Conservation (phyloP, 495 filamentous ascomycete species). For the Talaromyces proteolyticus region DNA sequence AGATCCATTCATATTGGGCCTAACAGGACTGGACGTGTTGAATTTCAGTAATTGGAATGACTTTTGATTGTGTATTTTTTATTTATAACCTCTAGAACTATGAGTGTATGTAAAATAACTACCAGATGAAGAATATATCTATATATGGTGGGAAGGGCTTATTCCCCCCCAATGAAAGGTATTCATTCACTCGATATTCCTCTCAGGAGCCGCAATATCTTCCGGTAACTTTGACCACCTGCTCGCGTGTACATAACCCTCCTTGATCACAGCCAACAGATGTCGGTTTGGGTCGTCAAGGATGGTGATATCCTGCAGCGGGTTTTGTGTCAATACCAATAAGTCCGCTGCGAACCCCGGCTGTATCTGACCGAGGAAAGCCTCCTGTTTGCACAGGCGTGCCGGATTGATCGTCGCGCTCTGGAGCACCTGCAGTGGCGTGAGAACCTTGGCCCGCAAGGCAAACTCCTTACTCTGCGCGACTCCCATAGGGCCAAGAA, state of each 20-base stretch:
- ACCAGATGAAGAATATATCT: background rate
- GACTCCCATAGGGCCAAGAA: constrained; percentile 39
- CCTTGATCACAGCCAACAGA: constrained; percentile 43
- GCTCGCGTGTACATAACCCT: constrained; percentile 39
- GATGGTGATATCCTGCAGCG: constrained; percentile 45
- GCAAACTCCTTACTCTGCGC: constrained; percentile 46
- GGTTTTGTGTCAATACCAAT: constrained; percentile 37
- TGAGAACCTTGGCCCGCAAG: constrained; percentile 36
- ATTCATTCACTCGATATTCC: constrained; percentile 2
- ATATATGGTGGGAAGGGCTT: background rate
- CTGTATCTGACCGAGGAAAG: constrained; percentile 37
- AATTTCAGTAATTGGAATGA: constrained; percentile 9
- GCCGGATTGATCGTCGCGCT: constrained; percentile 48
- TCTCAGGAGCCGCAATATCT: constrained; percentile 18
- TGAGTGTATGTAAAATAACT: background rate
- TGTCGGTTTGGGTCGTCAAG: constrained; percentile 38
- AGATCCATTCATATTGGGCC: constrained; percentile 15
- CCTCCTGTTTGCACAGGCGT: constrained; percentile 33
- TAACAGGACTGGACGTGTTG: constrained; percentile 17
- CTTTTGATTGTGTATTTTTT: background rate
- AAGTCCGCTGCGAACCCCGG: constrained; percentile 35
- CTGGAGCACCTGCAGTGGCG: constrained; percentile 35
- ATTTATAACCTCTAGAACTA: background rate
- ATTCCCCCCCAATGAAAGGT: background rate
- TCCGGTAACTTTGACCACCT: constrained; percentile 31